Conservation (phyloP, 805 yeast species). For the Citeromyces nyonsensis region DNA sequence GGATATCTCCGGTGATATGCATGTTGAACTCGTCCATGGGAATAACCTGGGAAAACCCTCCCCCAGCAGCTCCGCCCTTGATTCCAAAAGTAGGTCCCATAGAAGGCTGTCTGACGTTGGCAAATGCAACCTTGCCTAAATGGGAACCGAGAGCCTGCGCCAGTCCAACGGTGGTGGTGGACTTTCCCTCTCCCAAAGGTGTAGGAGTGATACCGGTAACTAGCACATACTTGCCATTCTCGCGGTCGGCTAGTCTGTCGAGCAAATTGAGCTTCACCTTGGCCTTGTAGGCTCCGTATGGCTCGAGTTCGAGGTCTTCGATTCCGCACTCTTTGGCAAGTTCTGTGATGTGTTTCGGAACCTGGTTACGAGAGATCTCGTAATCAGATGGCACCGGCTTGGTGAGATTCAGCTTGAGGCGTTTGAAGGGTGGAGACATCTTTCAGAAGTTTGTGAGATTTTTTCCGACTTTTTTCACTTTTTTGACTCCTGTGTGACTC, state of each 20-base stretch:
- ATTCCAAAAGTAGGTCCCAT: constrained; percentile 99
- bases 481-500: too few relatives aligned
- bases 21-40: constrained; percentile 98
- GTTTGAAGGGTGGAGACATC: constrained; percentile 17
- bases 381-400: constrained; percentile 84
- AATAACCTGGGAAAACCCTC: constrained; percentile 94
- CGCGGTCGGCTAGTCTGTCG: constrained; percentile 46
- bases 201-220: constrained; percentile 98
- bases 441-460: neutral
- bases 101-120: constrained; percentile 93
- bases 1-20: constrained; percentile 96
- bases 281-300: constrained; percentile 81
- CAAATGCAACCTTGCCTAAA: constrained; percentile 67
- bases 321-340: constrained; percentile 80
- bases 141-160: constrained; percentile 97
- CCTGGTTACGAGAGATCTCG: constrained; percentile 78
- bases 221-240: constrained; percentile 74
- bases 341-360: constrained; percentile 64
- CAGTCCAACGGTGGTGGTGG: constrained; percentile 90
- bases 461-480: too few relatives aligned
- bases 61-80: constrained; percentile 99
- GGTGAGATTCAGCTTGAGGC: constrained; percentile 17
- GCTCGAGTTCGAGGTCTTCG: constrained; percentile 64
- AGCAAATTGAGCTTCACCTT: constrained; percentile 61
- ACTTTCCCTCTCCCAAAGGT: constrained; percentile 95